Conservation (phyloP, 495 filamentous ascomycete species). For the Penicillium alfredii region DNA sequence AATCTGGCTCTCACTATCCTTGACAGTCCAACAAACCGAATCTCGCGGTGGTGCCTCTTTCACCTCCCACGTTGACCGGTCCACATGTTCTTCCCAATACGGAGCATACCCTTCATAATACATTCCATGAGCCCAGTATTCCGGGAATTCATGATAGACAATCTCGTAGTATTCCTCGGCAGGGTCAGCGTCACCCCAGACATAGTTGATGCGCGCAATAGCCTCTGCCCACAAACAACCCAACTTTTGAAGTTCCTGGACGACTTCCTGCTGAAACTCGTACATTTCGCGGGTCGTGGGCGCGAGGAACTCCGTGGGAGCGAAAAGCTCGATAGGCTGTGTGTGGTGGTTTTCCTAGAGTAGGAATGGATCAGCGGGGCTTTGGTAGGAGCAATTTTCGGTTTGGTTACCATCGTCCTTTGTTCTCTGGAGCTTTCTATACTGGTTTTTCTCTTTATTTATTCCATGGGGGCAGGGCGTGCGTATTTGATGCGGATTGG, state of each 20-base stretch:
- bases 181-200: background rate
- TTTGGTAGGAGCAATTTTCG: too few relatives aligned
- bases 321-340: too few relatives aligned
- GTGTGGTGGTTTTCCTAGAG: too few relatives aligned
- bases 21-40: background rate
- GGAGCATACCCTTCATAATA: background rate
- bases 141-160: background rate
- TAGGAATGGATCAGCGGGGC: too few relatives aligned
- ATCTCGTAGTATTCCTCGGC: background rate
- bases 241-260: background rate
- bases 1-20: too few relatives aligned
- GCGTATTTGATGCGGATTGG: too few relatives aligned
- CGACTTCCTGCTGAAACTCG: background rate
- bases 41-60: background rate
- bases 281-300: background rate
- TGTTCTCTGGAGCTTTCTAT: too few relatives aligned
- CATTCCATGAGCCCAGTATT: background rate
- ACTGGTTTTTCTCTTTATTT: too few relatives aligned
- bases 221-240: slow-evolving; percentile 1
- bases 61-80: background rate
- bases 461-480: too few relatives aligned
- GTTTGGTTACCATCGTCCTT: too few relatives aligned
- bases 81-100: background rate
- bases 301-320: background rate
- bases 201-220: background rate